phyloP scores from a whole-genome alignment of 441 rosid genomes.

The Metrosideros polymorpha region DNA sequence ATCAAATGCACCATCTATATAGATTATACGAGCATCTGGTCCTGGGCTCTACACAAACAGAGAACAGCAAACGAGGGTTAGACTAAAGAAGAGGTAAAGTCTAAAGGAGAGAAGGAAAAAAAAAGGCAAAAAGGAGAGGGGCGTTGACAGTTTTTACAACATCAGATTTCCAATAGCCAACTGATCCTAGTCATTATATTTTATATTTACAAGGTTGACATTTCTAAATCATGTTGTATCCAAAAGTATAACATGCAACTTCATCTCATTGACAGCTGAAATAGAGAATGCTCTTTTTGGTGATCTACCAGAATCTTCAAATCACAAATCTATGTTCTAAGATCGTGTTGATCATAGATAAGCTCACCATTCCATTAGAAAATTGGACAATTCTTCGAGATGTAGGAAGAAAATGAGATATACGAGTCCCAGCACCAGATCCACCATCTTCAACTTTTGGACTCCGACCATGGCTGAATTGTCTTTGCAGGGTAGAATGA shows the following conservation, averaged over 20 bases:
- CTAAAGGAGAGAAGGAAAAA: background rate
- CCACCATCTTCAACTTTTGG: slow-evolving; percentile 58
- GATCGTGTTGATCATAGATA: background rate
- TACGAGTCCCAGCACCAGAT: slow-evolving; percentile 44
- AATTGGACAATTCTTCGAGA: slow-evolving; percentile 92
- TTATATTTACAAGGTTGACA: background rate
- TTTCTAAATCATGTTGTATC: background rate
- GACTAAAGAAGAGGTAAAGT: background rate
- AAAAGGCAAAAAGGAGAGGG: background rate
- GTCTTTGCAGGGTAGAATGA: slow-evolving; percentile 63
- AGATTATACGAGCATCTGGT: slow-evolving; percentile 42
- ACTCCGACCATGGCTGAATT: slow-evolving; percentile 58
- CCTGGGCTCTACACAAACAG: slow-evolving; percentile 5
- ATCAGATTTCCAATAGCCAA: background rate
- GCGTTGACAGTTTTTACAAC: background rate
- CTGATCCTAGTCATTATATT: background rate
- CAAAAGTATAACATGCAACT: background rate
- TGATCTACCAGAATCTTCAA: background rate
- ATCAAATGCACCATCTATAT: slow-evolving; percentile 66
- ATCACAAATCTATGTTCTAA: background rate
- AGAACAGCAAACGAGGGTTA: background rate
- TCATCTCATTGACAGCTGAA: background rate
- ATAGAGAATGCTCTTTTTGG: background rate
- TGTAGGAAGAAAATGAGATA: slow-evolving; percentile 79
- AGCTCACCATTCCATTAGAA: slow-evolving; percentile 76